Conservation (phyloP, 1,284 basidiomycete genomes). For the Leccinum subspadiceum region DNA sequence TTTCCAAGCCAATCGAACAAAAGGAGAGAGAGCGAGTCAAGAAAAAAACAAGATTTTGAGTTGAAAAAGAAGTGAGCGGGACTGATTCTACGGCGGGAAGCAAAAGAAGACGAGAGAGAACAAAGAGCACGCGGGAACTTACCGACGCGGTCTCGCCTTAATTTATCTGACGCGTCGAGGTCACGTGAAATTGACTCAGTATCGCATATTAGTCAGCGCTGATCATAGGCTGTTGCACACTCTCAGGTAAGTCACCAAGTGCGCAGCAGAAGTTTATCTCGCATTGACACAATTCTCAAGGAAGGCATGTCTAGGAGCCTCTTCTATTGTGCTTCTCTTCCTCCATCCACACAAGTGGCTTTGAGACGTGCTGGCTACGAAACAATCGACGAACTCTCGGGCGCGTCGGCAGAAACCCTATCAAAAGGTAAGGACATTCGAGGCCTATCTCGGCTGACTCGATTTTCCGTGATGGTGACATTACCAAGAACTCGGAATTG, state of each 20-base stretch:
- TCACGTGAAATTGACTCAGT: constrained; percentile 32
- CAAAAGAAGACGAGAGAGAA: constrained; percentile 16
- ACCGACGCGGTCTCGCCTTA: neutral
- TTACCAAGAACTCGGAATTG: constrained; percentile 46
- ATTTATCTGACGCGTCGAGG: constrained; percentile 35
- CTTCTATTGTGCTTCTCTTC: constrained; percentile 29
- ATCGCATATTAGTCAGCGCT: constrained; percentile 3
- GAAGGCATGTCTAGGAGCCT: constrained; percentile 30
- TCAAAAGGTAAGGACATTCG: constrained; percentile 39
- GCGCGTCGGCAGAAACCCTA: constrained; percentile 40
- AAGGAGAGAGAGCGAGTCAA: neutral
- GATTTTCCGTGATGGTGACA: neutral
- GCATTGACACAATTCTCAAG: neutral
- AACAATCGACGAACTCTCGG: constrained; percentile 44
- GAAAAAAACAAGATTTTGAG: constrained; percentile 3
- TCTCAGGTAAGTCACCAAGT: neutral
- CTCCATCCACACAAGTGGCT: constrained; percentile 32
- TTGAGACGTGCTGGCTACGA: constrained; percentile 51
- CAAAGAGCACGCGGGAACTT: constrained; percentile 22
- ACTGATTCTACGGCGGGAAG: constrained; percentile 19
- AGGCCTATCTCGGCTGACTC: constrained; percentile 1
- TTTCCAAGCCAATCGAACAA: constrained; percentile 7
- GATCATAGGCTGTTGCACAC: constrained; percentile 12
- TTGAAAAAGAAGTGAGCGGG: constrained; percentile 13
- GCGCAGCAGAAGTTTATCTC: constrained; percentile 1